Conservation (phyloP, 176 grass and related monocot genomes). For the Oryza punctata region DNA sequence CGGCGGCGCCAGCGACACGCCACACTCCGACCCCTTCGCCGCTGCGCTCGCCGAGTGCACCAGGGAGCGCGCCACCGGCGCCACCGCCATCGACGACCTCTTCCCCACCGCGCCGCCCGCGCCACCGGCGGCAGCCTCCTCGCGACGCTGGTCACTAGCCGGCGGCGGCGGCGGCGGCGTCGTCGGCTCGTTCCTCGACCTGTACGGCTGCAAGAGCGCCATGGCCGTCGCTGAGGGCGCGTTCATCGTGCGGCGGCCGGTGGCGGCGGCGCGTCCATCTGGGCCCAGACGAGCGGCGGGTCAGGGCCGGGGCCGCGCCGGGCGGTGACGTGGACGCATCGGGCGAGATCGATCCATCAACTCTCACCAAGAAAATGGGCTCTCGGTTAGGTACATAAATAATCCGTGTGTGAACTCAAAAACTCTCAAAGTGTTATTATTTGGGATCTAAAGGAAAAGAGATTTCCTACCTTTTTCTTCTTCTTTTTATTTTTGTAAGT, state of each 20-base stretch:
- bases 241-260: constrained; percentile 58
- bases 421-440: constrained; percentile 8
- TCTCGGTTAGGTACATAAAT: constrained; percentile 57
- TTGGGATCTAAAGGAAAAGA: constrained; percentile 31
- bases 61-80: constrained; percentile 22
- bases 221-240: constrained; percentile 57
- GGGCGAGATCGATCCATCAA: constrained; percentile 17
- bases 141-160: constrained; percentile 26
- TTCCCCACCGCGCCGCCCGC: constrained; percentile 17
- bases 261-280: constrained; percentile 6
- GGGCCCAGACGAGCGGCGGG: not conserved
- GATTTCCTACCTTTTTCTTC: not conserved
- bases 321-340: constrained; percentile 30
- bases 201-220: constrained; percentile 71
- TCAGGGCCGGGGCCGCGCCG: constrained; percentile 30
- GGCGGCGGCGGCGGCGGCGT: not conserved
- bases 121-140: not conserved
- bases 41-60: constrained; percentile 57
- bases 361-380: not conserved
- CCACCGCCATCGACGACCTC: constrained; percentile 15
- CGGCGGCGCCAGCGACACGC: not conserved
- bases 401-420: constrained; percentile 28
- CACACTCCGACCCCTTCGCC: constrained; percentile 42
- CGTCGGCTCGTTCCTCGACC: constrained; percentile 48
- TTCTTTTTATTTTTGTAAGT: not conserved